Conservation (phyloP, 2,329 filamentous ascomycete species). For the Colletotrichum scovillei region DNA sequence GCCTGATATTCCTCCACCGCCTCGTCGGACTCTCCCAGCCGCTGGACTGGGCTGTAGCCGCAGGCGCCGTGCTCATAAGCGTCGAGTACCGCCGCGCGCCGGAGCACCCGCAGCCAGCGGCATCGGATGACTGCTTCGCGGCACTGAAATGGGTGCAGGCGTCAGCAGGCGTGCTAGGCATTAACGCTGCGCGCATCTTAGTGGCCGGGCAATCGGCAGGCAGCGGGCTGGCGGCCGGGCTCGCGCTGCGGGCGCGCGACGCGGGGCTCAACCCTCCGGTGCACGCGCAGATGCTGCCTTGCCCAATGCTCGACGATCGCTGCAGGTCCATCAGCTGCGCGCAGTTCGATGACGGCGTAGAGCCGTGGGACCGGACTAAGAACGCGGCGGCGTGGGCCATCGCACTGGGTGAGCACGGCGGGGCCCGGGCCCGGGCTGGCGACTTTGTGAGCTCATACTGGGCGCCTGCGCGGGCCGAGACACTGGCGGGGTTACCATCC, state of each 20-base stretch:
- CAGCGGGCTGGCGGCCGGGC: not conserved
- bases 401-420: constrained; percentile 13
- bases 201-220: constrained; percentile 35
- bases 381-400: constrained; percentile 37
- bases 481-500: constrained; percentile 35
- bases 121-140: constrained; percentile 38
- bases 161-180: constrained; percentile 30
- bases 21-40: constrained; percentile 38
- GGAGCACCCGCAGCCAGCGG: constrained; percentile 38
- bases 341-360: constrained; percentile 38
- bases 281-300: constrained; percentile 39
- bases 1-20: constrained; percentile 39
- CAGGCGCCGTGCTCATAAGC: constrained; percentile 38
- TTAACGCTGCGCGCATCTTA: constrained; percentile 36
- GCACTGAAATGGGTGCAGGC: constrained; percentile 37
- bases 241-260: constrained; percentile 36
- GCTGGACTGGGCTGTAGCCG: constrained; percentile 35
- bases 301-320: constrained; percentile 40
- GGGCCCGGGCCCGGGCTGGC: constrained; percentile 19
- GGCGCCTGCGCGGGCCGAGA: constrained; percentile 35
- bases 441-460: constrained; percentile 34
- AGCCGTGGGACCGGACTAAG: constrained; percentile 34
- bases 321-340: constrained; percentile 35
- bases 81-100: constrained; percentile 43
- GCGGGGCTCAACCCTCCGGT: constrained; percentile 27